Base-by-base conservation (phyloP, 352 stramenopile genomes). In the Phytophthora aleatoria region DNA sequence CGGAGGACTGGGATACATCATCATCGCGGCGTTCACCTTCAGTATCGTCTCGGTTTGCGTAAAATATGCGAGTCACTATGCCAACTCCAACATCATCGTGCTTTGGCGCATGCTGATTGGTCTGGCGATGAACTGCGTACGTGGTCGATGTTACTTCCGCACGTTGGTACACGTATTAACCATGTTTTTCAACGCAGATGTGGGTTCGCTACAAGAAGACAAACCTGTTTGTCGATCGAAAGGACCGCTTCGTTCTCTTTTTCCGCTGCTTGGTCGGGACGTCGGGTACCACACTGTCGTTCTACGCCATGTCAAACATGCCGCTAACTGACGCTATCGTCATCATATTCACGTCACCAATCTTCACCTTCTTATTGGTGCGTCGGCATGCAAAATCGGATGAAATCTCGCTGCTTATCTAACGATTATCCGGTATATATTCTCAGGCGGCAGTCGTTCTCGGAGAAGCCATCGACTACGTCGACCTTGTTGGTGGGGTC, bases 261-360 rank as follows among this genome's bases (percentile, higher is more conserved):
- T 74, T 85, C 15, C 77, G 79, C 7, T 85, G 72, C 50, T 60
- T 85, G 30, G 61, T 83, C 28, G 79, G 80, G 35, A 79, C 79
- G 13, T 20, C 76, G 16, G 74, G 72, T 12, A 71, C 83, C 11
- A 76, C 51, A 1, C 45, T 89, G 24, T 57, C 48, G 12, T 88
- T 85, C 53, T 91, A 86, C 54, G 74, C 79, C 8, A 71, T 89
- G 45, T 77, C 79, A 10, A 73, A 89, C 49, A 91, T 91, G 79
- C 74, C 82, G 10, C 70, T 91, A 20, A 83, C 82, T 0, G 82
- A 91, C 54, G 82, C 79, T 7, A 73, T 76, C 6, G 78, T 88
- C 6, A 79, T 91, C 65, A 87, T 88, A 50, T 87, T 89, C 31
- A 87, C 78, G 12, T 82, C 67, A 16, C 81, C 81, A 16, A 77